Conservation (phyloP, 2,329 filamentous ascomycete species). For the Acephala macrosclerotiorum region DNA sequence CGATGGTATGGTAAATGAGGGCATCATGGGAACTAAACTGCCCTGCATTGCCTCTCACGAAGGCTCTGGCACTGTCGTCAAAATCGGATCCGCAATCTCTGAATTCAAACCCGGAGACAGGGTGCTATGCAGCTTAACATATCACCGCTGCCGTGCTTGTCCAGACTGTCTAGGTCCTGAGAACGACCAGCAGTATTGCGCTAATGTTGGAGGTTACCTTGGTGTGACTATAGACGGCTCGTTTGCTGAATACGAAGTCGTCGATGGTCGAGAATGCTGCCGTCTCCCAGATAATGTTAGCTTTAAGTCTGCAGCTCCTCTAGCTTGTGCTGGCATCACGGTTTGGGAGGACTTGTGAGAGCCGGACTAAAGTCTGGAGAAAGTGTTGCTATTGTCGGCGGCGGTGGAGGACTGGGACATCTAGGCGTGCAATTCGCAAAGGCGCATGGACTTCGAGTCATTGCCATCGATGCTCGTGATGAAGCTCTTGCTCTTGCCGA, state of each 20-base stretch:
- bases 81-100: constrained; percentile 41
- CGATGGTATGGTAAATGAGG: constrained; percentile 61
- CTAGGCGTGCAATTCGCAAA: constrained; percentile 58
- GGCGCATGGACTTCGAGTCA: constrained; percentile 56
- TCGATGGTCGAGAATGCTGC: constrained; percentile 55
- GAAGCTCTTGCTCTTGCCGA: constrained; percentile 57
- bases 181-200: constrained; percentile 60
- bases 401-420: constrained; percentile 61
- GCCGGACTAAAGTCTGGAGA: constrained; percentile 43
- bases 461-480: constrained; percentile 56
- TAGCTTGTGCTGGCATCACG: constrained; percentile 59
- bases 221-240: constrained; percentile 60
- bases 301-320: constrained; percentile 59
- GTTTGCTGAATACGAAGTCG: constrained; percentile 63
- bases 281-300: constrained; percentile 56
- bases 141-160: constrained; percentile 61
- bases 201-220: constrained; percentile 50
- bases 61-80: constrained; percentile 42
- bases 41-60: constrained; percentile 58
- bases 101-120: constrained; percentile 45
- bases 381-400: constrained; percentile 55
- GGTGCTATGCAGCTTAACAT: constrained; percentile 62
- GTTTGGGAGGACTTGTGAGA: constrained; percentile 49
- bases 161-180: constrained; percentile 58
- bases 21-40: constrained; percentile 55